phyloP scores from a whole-genome alignment of 345 rosid species.

The Balakata baccata region DNA sequence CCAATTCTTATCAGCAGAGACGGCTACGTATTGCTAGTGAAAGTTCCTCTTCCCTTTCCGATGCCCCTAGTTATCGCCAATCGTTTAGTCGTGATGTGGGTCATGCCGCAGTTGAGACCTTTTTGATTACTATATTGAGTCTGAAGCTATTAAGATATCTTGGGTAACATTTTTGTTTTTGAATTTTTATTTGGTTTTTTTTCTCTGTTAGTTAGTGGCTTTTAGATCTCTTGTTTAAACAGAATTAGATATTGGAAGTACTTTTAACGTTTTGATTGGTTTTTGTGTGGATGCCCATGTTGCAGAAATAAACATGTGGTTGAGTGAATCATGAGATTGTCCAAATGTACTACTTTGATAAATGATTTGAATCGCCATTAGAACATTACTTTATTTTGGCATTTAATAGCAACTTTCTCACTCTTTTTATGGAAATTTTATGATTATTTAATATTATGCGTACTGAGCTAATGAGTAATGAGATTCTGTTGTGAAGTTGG shows the following conservation, averaged over 20 bases:
- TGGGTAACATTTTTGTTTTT: slow-evolving; percentile 43
- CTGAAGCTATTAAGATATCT: slow-evolving; percentile 66
- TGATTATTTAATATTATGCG: not conserved
- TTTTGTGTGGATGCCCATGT: not conserved
- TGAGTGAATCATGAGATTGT: not conserved
- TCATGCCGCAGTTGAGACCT: slow-evolving; percentile 65
- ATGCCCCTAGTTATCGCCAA: slow-evolving; percentile 27
- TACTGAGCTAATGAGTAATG: no score
- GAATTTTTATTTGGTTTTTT: not conserved
- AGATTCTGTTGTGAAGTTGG: not conserved
- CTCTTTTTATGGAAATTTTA: not conserved
- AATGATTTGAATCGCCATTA: not conserved
- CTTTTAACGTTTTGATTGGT: not conserved
- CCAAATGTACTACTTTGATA: no score
- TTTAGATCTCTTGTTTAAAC: not conserved
- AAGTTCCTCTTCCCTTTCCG: slow-evolving; percentile 43
- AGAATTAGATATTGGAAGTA: not conserved
- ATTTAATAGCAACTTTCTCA: not conserved
- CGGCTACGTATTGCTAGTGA: slow-evolving; percentile 60
- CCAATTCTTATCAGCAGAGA: slow-evolving; percentile 41
- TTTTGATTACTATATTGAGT: slow-evolving; percentile 56
- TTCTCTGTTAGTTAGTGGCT: not conserved
- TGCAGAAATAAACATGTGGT: not conserved
- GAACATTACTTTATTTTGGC: not conserved
- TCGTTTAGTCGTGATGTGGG: slow-evolving; percentile 49